phyloP scores from a whole-genome alignment of 1,139 yeast genomes.

The Geotrichum macrosporum region DNA sequence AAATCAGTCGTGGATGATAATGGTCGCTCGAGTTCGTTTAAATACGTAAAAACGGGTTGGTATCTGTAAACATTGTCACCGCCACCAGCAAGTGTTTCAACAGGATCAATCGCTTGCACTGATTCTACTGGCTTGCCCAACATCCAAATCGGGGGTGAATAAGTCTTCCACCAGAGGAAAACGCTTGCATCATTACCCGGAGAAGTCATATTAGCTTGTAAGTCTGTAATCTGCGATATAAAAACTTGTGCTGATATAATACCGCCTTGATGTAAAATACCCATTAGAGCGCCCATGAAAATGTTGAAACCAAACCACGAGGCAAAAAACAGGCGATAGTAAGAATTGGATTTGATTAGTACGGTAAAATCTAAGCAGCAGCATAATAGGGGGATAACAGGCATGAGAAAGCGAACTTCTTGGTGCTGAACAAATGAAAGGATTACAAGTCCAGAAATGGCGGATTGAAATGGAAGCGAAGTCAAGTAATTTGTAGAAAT shows the following conservation, averaged over 20 bases:
- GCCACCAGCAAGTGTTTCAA: slow-evolving; percentile 23
- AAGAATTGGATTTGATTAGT: slow-evolving; percentile 21
- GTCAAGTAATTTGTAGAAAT: slow-evolving; percentile 28
- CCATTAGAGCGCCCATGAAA: slow-evolving; percentile 61
- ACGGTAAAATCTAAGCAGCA: slow-evolving; percentile 50
- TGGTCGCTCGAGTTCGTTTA: slow-evolving; percentile 29
- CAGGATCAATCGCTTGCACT: slow-evolving; percentile 31
- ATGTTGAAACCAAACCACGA: slow-evolving; percentile 66
- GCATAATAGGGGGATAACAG: slow-evolving; percentile 67
- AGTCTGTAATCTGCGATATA: slow-evolving; percentile 26
- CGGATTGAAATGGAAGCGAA: slow-evolving; percentile 46
- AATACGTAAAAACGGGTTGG: slow-evolving; percentile 39
- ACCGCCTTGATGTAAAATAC: slow-evolving; percentile 86
- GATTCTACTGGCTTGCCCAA: slow-evolving; percentile 43
- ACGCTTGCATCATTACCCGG: slow-evolving; percentile 23
- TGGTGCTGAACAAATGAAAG: slow-evolving; percentile 84
- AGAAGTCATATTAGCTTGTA: background rate
- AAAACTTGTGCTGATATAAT: slow-evolving; percentile 61
- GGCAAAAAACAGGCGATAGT: slow-evolving; percentile 35
- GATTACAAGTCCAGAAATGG: slow-evolving; percentile 55
- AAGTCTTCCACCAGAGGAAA: slow-evolving; percentile 89
- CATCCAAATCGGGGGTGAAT: slow-evolving; percentile 89
- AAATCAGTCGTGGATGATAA: slow-evolving; percentile 20
- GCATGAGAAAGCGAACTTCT: slow-evolving; percentile 79
- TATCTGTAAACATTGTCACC: slow-evolving; percentile 37